Evolutionary conservation across 2,329 filamentous ascomycete genomes (phyloP), one percentile per base, ranked within the genome.

Genomic region (Triangularia verruculosa): DNA sequence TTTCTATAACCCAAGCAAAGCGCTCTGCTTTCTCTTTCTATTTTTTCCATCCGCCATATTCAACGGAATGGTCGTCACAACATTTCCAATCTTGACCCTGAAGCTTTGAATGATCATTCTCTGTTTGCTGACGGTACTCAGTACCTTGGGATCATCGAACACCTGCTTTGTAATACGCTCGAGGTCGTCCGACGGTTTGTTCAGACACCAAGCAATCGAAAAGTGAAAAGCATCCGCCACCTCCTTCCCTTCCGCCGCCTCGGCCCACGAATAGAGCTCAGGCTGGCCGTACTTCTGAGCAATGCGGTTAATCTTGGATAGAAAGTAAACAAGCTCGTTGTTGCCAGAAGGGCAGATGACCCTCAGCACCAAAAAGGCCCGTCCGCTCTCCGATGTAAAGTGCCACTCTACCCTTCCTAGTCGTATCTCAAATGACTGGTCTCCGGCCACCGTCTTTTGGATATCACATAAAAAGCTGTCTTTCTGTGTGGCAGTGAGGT

Each of bases 161-260:
- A 75, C 66, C 3, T 67, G 64, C 2, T 73, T 70, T 0, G 80
- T 83, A 25, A 71, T 71, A 57, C 74, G 66, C 15, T 72, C 70
- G 13, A 83, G 71, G 32, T 82, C 79, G 2, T 77, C 64, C 5
- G 75, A 78, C 0, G 86, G 87, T 51, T 78, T 74, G 9, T 80
- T 75, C 66, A 94, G 81, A 1, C 85, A 89, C 95, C 94, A 98
- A 0, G 89, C 95, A 62, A 99, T 86, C 54, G 93, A 97, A 64
- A 98, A 79, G 76, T 99, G 95, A 72, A 97, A 97, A 22, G 84
- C 86, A 57, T 81, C 75, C 4, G 70, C 69, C 8, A 74, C 68
- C 12, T 22, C 34, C 27, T 62, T 59, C 15, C 28, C 43, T 12
- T 67, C 60, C 20, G 59, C 57, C 67, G 66, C 70, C 2, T 61